These are phyloP conservation scores for Lenwebbia sp. DNA, from an alignment of 345 rosid species.

Conservation along the genomic window DNA sequence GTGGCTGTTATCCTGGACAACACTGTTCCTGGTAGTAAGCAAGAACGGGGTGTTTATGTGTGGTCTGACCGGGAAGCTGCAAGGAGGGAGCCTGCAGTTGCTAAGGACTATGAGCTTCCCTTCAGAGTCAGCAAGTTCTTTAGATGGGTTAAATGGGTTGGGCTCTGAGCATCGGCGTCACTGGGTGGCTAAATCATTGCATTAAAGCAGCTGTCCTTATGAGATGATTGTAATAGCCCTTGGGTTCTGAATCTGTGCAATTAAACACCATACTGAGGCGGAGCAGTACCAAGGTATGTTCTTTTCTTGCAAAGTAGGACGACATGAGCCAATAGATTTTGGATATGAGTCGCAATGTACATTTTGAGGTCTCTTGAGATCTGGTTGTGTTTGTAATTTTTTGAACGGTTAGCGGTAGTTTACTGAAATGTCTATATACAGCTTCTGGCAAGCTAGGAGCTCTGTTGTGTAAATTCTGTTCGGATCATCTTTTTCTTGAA, in stretches of 20 bases:
- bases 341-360: background rate
- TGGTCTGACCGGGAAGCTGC: conserved; percentile 90
- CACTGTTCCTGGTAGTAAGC: conserved; percentile 85
- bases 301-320: background rate
- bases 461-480: background rate
- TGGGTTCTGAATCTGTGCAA: background rate
- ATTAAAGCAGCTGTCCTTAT: background rate
- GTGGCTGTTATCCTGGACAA: conserved; percentile 84
- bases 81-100: conserved; percentile 76
- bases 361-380: background rate
- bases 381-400: background rate
- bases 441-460: background rate
- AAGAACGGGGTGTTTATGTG: conserved; percentile 84
- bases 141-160: conserved; percentile 99
- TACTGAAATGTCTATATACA: background rate
- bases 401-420: background rate
- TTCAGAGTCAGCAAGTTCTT: conserved; percentile 74
- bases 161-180: conserved; percentile 32
- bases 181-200: background rate
- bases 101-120: conserved; percentile 84
- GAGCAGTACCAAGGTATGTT: background rate
- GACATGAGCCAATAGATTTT: background rate
- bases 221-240: background rate
- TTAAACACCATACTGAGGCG: background rate
- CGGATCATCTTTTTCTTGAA: background rate